These are phyloP conservation scores for Lentinula sp. DNA, from an alignment of 768 basidiomycete genomes.

Conservation along the genomic window DNA sequence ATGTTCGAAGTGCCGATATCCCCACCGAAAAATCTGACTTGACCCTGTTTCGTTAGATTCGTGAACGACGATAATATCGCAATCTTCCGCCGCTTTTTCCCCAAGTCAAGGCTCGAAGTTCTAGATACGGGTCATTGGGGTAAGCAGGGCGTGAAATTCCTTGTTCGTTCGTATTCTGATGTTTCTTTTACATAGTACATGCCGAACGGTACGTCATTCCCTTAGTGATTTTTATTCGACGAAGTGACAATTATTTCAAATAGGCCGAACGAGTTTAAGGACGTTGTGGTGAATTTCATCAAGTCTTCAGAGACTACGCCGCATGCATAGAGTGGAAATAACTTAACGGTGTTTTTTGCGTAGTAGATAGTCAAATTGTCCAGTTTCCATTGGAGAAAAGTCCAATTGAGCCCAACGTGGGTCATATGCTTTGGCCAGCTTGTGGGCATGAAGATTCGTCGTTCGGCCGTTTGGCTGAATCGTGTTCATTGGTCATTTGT, in stretches of 20 bases:
- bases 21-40: background rate
- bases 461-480: no score
- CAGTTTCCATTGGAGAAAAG: background rate
- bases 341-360: background rate
- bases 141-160: conserved; percentile 25
- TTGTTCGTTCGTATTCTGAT: background rate
- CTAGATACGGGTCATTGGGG: conserved; percentile 88
- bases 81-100: conserved; percentile 64
- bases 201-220: conserved; percentile 53
- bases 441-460: no score
- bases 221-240: background rate
- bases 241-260: background rate
- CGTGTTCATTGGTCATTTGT: no score
- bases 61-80: conserved; percentile 70
- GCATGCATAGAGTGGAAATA: background rate
- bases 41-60: conserved; percentile 38
- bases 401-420: no score
- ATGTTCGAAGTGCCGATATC: background rate
- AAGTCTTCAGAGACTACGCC: background rate
- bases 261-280: conserved; percentile 53
- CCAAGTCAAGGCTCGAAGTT: conserved; percentile 51
- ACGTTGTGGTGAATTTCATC: conserved; percentile 3
- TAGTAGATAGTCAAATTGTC: background rate
- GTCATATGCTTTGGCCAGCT: background rate
- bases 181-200: conserved; percentile 54